phyloP scores from a whole-genome alignment of 2,329 filamentous ascomycete genomes.

The Botrytis cinerea region DNA sequence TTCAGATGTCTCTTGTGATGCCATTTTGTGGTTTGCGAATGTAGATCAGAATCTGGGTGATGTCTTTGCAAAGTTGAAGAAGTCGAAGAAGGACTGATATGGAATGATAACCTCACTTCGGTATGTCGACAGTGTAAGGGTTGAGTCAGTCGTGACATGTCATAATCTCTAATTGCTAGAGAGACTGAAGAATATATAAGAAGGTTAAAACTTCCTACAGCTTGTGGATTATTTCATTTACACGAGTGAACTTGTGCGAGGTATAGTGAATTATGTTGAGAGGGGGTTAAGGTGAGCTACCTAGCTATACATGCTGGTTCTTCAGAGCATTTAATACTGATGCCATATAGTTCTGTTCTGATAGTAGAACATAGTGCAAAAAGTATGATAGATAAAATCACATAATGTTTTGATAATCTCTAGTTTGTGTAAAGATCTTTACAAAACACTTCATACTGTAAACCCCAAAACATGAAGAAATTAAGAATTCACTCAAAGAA shows the following conservation, averaged over 20 bases:
- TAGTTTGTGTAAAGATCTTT: not conserved
- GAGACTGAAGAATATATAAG: not conserved
- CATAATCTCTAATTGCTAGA: not conserved
- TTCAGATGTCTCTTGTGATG: too few relatives aligned
- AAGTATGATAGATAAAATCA: fast-evolving
- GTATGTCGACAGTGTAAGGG: not conserved
- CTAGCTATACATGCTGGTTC: not conserved
- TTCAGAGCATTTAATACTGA: fast-evolving
- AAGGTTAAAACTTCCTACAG: fast-evolving
- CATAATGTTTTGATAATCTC: not conserved
- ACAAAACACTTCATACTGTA: not conserved
- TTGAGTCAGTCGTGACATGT: not conserved
- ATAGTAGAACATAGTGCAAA: fast-evolving
- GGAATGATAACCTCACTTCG: not conserved
- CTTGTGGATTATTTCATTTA: not conserved
- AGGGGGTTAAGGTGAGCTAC: not conserved
- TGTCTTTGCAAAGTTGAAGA: not conserved
- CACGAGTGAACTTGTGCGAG: not conserved
- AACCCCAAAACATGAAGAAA: not conserved
- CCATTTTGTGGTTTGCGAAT: not conserved
- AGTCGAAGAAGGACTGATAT: not conserved
- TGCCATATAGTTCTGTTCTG: not conserved
- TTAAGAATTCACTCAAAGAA: not conserved
- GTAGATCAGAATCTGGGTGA: not conserved
- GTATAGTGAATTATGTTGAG: not conserved